Evolutionary conservation across 2,329 filamentous ascomycete genomes (phyloP), one percentile per base, ranked within the genome.

Genomic region (Claviceps sp.): DNA sequence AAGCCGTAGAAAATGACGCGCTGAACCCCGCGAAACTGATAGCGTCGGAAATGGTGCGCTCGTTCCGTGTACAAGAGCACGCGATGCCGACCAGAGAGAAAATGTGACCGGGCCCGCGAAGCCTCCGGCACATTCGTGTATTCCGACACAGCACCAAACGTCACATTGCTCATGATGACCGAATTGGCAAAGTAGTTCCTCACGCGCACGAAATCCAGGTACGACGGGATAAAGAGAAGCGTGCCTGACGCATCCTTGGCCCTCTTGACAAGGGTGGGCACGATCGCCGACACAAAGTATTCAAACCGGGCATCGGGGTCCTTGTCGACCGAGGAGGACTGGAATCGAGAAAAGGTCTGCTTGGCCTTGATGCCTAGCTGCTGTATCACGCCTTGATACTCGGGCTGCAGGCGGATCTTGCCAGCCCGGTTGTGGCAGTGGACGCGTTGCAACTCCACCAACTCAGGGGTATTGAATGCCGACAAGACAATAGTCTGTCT

Each of bases 11-110:
- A 85, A 50, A 96, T 77, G n/a, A 97, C 79, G 42, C 83, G 77
- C 65, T 83, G 84, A 14, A 93, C 89, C 22, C 93, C 93, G 39
- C 81, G 78, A 51, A 98, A 76, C 58, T 80, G 78, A 63, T 93
- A 89, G n/a, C 93, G 78, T 48, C 89, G 82, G 74, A 97, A 97
- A 68, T 98, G 93, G 68, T 98, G 93, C n/a, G 90, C 87, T 54
- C 93, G 83, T 66, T 95, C 91, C 2, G 90, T 94, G 70, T 97
- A 98, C 16, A 98, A 73, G 41, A 98, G 70, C 17, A 97, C 77
- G 19, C 81, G 81, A 64, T 96, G 87, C 16, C 89, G 77, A 5
- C 90, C 93, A 41, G 74, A 85, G 57, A 89, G 72, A 68, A 98
- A 97, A 64, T 96, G 87, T 13, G 87, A 90, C 24, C 91, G 78